phyloP scores from a whole-genome alignment of 805 yeast genomes.

The Metschnikowia koreensis region DNA sequence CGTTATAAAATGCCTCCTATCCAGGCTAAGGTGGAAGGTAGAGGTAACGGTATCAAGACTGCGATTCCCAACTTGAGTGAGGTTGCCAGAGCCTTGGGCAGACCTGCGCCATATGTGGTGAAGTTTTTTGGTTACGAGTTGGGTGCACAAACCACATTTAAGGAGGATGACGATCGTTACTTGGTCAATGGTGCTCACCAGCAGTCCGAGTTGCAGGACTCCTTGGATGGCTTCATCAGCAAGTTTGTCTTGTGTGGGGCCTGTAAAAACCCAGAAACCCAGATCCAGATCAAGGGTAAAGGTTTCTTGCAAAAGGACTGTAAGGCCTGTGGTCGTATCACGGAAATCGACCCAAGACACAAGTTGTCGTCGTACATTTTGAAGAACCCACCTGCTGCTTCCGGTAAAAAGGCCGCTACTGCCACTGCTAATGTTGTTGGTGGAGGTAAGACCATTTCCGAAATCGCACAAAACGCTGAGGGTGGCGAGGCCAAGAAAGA shows the following conservation, averaged over 20 bases:
- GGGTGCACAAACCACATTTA: constrained; percentile 90
- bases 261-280: constrained; percentile 98
- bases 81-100: constrained; percentile 89
- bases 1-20: constrained; percentile 99
- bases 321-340: constrained; percentile 95
- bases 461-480: constrained; percentile 59
- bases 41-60: constrained; percentile 99
- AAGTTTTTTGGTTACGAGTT: constrained; percentile 95
- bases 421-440: constrained; percentile 88
- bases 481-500: constrained; percentile 36
- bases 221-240: constrained; percentile 88
- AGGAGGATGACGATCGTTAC: constrained; percentile 79
- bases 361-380: constrained; percentile 82
- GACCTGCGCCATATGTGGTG: constrained; percentile 90
- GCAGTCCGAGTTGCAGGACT: constrained; percentile 84
- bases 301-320: constrained; percentile 85
- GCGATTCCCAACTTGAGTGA: constrained; percentile 87
- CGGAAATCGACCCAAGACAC: constrained; percentile 79
- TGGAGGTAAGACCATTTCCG: constrained; percentile 79
- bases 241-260: constrained; percentile 91
- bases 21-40: constrained; percentile 95
- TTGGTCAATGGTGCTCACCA: constrained; percentile 95
- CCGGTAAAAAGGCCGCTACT: constrained; percentile 78
- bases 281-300: constrained; percentile 72
- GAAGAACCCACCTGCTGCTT: constrained; percentile 80